phyloP scores from a whole-genome alignment of 371 early-diverging fungal species.

The Rhizomucor pusillus region DNA sequence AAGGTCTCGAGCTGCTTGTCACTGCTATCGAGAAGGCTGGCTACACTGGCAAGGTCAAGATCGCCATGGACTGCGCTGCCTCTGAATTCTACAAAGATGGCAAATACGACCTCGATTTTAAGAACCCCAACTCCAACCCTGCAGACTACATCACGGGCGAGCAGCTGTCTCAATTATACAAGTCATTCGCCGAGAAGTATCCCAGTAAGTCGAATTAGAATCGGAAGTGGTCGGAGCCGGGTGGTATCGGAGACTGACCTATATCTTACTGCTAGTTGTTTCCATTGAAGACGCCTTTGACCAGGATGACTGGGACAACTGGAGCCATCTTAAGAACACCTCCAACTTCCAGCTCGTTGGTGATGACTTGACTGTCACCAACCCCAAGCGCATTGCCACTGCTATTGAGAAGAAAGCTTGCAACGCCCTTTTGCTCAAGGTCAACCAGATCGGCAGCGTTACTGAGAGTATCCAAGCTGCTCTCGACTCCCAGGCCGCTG shows the following conservation, averaged over 20 bases:
- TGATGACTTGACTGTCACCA: conserved; percentile 99
- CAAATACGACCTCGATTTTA: conserved; percentile 97
- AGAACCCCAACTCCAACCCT: conserved; percentile 85
- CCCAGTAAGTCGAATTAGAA: conserved; percentile 55
- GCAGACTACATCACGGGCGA: conserved; percentile 75
- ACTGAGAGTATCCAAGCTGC: conserved; percentile 92
- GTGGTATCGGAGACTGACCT: conserved; percentile 6
- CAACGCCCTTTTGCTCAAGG: conserved; percentile 97
- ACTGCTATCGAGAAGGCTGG: conserved; percentile 92
- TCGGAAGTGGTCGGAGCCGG: conserved; percentile 2
- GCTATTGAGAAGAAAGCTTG: conserved; percentile 95
- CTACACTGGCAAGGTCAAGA: conserved; percentile 94
- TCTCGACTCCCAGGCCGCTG: conserved; percentile 68
- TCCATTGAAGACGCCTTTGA: conserved; percentile 99
- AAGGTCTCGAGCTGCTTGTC: conserved; percentile 95
- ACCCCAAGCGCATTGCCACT: conserved; percentile 88
- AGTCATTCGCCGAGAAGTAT: conserved; percentile 83
- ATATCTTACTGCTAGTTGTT: conserved; percentile 49
- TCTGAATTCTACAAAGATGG: conserved; percentile 97
- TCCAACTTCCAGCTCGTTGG: conserved; percentile 93
- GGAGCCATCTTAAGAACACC: conserved; percentile 75
- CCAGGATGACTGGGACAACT: conserved; percentile 98
- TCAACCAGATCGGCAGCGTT: conserved; percentile 99
- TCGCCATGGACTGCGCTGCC: conserved; percentile 99
- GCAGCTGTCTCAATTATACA: conserved; percentile 87